Conservation (phyloP, 2,329 filamentous ascomycete genomes). For the Botrytis fabae region DNA sequence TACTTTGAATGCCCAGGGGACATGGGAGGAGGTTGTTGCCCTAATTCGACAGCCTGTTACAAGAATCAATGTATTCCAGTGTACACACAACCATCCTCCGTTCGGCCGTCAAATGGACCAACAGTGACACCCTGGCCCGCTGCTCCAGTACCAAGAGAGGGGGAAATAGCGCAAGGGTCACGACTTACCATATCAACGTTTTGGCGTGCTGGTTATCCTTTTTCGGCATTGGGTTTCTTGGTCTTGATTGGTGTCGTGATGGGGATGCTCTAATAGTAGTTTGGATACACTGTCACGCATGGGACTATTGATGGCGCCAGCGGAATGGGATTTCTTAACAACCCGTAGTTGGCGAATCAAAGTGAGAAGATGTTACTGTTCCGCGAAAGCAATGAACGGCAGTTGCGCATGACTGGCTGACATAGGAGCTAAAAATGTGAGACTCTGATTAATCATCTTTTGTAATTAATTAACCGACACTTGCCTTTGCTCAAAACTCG, state of each 20-base stretch:
- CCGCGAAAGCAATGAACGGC: not conserved
- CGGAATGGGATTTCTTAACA: not conserved
- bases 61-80: slow-evolving; percentile 26
- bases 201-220: slow-evolving; percentile 27
- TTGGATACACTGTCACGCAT: slow-evolving; percentile 8
- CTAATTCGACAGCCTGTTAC: slow-evolving; percentile 24
- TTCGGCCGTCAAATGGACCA: slow-evolving; percentile 27
- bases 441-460: not conserved
- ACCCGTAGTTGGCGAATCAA: not conserved
- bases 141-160: slow-evolving; percentile 30
- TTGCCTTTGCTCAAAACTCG: not conserved
- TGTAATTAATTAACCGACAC: not conserved
- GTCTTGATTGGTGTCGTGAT: slow-evolving; percentile 32
- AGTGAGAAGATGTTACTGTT: not conserved
- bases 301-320: not conserved
- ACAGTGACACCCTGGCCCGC: slow-evolving; percentile 30
- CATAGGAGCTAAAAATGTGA: not conserved
- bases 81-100: slow-evolving; percentile 23
- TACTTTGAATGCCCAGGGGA: slow-evolving; percentile 33
- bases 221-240: slow-evolving; percentile 27
- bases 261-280: slow-evolving; percentile 29
- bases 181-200: slow-evolving; percentile 24
- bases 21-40: slow-evolving; percentile 38
- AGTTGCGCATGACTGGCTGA: not conserved
- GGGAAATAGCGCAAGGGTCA: slow-evolving; percentile 33